These are phyloP conservation scores for Candida railenensis DNA, from an alignment of 805 yeast species.

Conservation along the genomic window DNA sequence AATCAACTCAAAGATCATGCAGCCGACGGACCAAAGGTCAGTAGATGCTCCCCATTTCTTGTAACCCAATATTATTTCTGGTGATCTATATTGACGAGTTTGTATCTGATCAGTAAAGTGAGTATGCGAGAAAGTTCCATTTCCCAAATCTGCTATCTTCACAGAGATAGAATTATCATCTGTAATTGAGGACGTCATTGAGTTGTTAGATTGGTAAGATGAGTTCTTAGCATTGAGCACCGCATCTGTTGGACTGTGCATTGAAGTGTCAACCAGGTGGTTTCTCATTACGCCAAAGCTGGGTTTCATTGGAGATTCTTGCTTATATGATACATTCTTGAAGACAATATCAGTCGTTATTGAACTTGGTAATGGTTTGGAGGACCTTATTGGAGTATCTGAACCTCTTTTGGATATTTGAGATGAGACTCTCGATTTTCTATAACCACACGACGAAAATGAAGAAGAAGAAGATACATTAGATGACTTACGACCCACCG, in stretches of 20 bases:
- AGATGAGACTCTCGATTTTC: conserved; percentile 4
- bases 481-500: neutral
- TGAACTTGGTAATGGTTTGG: conserved; percentile 51
- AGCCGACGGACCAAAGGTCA: conserved; percentile 61
- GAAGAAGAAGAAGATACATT: neutral
- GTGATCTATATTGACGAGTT: conserved; percentile 90
- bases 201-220: neutral
- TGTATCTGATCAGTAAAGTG: conserved; percentile 90
- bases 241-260: conserved; percentile 4
- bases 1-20: conserved; percentile 56
- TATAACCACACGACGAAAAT: neutral
- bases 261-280: neutral
- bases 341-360: conserved; percentile 23
- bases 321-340: conserved; percentile 10
- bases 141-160: conserved; percentile 92
- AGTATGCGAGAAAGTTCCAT: conserved; percentile 77
- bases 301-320: neutral
- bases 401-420: neutral
- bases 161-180: conserved; percentile 31
- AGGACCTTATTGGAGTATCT: conserved; percentile 36
- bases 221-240: neutral
- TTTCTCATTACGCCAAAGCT: neutral
- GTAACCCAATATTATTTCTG: conserved; percentile 54
- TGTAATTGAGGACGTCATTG: neutral
- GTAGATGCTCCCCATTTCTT: conserved; percentile 58